Percentiles rank a stretch among this genome's conserved stretches.
These are phyloP conservation scores for Flaveria bidentis DNA, from an alignment of 129 eudicot species.

Conservation along the genomic window DNA sequence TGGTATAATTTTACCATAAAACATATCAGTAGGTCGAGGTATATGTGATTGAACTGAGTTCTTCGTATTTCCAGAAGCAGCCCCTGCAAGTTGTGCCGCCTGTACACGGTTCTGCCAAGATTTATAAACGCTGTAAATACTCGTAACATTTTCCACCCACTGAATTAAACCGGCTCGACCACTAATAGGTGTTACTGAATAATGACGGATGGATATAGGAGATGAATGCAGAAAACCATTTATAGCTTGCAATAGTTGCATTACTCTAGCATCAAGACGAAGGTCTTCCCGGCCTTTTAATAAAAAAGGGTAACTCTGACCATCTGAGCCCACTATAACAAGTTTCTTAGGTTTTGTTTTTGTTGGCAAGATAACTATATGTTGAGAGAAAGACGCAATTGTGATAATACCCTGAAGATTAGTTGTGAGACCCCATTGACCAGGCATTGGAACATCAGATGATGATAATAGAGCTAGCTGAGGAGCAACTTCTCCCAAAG, in stretches of 20 bases:
- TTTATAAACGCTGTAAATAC: slow-evolving; percentile 87
- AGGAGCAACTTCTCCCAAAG: slow-evolving; percentile 91
- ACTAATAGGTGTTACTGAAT: slow-evolving; percentile 97
- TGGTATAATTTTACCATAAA: slow-evolving; percentile 97
- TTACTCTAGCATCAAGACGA: slow-evolving; percentile 99
- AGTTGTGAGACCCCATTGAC: slow-evolving; percentile 49
- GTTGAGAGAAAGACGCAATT: slow-evolving; percentile 83
- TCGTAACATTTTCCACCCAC: slow-evolving; percentile 95
- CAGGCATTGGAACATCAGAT: slow-evolving; percentile 98
- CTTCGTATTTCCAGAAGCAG: slow-evolving; percentile 55
- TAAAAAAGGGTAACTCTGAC: slow-evolving; percentile 81
- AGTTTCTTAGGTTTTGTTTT: slow-evolving; percentile 97
- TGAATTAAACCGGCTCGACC: slow-evolving; percentile 98
- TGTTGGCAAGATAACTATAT: slow-evolving; percentile 73
- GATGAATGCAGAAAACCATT: slow-evolving; percentile 82
- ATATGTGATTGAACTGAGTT: slow-evolving; percentile 63
- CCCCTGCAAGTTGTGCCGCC: slow-evolving; percentile 66
- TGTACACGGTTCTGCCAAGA: slow-evolving; percentile 92
- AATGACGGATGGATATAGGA: slow-evolving; percentile 67
- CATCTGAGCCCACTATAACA: slow-evolving; percentile 84
- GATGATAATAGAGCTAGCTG: slow-evolving; percentile 72
- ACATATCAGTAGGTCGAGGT: slow-evolving; percentile 97
- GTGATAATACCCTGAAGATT: slow-evolving; percentile 77
- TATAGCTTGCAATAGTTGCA: slow-evolving; percentile 93
- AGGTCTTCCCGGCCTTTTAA: slow-evolving; percentile 96